These are phyloP conservation scores for Zygnema cylindricum DNA, from an alignment of 139 green algal genomes.

Conservation along the genomic window DNA sequence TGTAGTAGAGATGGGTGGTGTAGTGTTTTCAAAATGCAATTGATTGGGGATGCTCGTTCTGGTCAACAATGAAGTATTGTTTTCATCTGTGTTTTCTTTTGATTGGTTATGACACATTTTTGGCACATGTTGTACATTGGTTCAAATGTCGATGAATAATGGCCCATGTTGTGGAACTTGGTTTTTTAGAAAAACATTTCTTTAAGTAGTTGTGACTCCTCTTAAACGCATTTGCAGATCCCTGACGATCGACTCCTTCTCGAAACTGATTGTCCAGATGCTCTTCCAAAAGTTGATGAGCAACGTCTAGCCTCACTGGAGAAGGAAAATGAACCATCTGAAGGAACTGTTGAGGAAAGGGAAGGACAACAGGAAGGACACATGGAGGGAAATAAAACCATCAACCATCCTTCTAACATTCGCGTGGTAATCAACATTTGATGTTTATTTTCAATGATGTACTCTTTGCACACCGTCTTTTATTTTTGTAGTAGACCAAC, in stretches of 20 bases:
- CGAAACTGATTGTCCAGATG: conserved; percentile 43
- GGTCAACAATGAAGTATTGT: too few species aligned
- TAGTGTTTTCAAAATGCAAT: too few species aligned
- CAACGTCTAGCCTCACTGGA: not conserved
- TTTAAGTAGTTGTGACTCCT: not conserved
- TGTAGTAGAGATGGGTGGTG: too few species aligned
- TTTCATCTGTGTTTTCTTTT: not conserved
- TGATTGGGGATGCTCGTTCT: too few species aligned
- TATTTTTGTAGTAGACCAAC: too few species aligned
- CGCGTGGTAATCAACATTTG: not conserved
- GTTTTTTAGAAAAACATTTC: too few species aligned
- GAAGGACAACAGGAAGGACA: not conserved
- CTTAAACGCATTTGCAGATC: not conserved
- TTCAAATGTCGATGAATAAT: too few species aligned
- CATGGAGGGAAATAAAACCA: not conserved
- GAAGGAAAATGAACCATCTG: not conserved
- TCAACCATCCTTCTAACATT: not conserved
- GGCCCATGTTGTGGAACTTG: too few species aligned
- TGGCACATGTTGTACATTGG: too few species aligned
- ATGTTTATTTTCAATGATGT: too few species aligned
- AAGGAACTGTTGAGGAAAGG: not conserved
- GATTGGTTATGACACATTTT: too few species aligned
- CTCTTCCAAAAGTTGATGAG: conserved; percentile 6
- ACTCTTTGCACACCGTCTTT: too few species aligned
- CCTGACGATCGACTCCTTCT: conserved; percentile 41